Evolutionary conservation across 139 green algal genomes (phyloP).

Genomic region (Coelastrella sp.): DNA sequence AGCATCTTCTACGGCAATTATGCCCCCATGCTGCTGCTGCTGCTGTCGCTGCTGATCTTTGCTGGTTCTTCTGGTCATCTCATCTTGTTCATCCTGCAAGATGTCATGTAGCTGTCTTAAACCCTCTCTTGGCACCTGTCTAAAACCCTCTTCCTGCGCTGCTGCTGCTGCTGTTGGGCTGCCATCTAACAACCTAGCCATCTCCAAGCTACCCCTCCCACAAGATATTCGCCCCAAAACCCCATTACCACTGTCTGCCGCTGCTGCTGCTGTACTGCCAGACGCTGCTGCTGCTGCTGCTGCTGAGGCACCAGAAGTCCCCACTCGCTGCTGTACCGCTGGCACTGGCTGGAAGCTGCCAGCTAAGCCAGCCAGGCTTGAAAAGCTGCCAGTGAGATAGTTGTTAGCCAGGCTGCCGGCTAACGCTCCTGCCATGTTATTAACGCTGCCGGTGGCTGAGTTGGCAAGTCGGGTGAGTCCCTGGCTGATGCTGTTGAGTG

Average conservation of each 20-base stretch:
- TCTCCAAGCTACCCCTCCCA: not conserved
- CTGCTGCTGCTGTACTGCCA: not conserved
- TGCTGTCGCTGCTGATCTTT: conserved; percentile 8
- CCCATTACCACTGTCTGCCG: not conserved
- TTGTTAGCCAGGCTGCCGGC: conserved; percentile 1
- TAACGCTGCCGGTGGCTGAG: conserved; percentile 13
- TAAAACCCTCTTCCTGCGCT: not conserved
- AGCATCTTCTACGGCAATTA: conserved; percentile 8
- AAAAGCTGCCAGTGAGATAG: conserved; percentile 23
- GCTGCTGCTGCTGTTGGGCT: not conserved
- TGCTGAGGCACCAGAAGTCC: not conserved
- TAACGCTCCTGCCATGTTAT: conserved; percentile 21
- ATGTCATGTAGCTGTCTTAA: conserved; percentile 13
- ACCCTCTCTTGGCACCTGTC: not conserved
- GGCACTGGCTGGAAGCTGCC: not conserved
- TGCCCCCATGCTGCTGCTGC: conserved; percentile 21
- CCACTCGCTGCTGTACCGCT: not conserved
- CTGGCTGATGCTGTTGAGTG: conserved; percentile 16
- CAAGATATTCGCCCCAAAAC: no score
- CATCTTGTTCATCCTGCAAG: conserved; percentile 1
- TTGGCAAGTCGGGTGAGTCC: conserved; percentile 28
- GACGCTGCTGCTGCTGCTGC: not conserved
- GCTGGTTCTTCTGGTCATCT: not conserved
- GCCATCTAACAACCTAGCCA: not conserved
- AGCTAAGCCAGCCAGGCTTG: not conserved